Evolutionary conservation across 352 stramenopile species (phyloP).

Genomic region (Globisporangium cystogenes): DNA sequence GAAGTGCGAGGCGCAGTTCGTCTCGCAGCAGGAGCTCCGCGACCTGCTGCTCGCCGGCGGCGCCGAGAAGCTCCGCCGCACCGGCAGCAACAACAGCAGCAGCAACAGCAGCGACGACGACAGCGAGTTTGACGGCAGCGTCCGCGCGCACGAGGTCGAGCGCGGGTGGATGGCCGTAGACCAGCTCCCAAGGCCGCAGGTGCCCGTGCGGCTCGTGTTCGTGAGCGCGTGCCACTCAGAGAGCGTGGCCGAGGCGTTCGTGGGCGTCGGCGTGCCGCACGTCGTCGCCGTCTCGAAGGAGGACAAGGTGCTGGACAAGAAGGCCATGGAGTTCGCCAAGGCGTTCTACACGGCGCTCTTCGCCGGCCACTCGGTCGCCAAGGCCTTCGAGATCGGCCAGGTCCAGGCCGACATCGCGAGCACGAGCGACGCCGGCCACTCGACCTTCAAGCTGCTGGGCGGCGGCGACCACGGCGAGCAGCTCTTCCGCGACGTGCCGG

Average conservation of each 20-base stretch:
- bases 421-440: slow-evolving; percentile 30
- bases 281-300: slow-evolving; percentile 87
- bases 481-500: slow-evolving; percentile 57
- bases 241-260: slow-evolving; percentile 83
- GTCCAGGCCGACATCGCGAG: slow-evolving; percentile 71
- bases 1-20: slow-evolving; percentile 78
- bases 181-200: slow-evolving; percentile 25
- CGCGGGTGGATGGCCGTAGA: slow-evolving; percentile 33
- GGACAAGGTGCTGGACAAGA: slow-evolving; percentile 83
- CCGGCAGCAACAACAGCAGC: slow-evolving; percentile 2
- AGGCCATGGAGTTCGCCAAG: slow-evolving; percentile 84
- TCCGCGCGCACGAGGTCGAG: slow-evolving; percentile 44
- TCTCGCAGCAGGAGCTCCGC: slow-evolving; percentile 74
- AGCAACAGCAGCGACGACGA: slow-evolving; percentile 5
- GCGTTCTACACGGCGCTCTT: slow-evolving; percentile 89
- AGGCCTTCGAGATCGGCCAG: slow-evolving; percentile 82
- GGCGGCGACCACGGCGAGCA: slow-evolving; percentile 65
- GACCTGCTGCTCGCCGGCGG: slow-evolving; percentile 67
- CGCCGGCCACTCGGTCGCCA: slow-evolving; percentile 61
- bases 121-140: slow-evolving; percentile 6
- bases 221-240: slow-evolving; percentile 89
- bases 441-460: slow-evolving; percentile 79
- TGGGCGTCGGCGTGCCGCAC: slow-evolving; percentile 84
- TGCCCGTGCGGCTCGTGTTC: slow-evolving; percentile 80
- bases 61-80: slow-evolving; percentile 21